Evolutionary conservation across 768 basidiomycete species (phyloP).

Genomic region (Mrakia gelida): DNA sequence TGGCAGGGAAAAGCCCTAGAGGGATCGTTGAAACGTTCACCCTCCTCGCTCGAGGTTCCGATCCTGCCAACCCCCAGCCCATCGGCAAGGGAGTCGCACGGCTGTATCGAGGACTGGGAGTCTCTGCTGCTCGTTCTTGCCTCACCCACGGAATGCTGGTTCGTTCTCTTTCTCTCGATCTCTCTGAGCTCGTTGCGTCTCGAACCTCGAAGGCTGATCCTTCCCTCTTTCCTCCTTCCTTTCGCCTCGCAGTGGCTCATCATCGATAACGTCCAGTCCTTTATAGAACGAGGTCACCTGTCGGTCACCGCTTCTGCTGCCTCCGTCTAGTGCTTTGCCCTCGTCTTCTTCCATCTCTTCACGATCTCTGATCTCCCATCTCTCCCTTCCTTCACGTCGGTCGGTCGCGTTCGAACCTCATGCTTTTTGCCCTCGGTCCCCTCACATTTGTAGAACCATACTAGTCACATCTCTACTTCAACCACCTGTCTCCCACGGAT

Average conservation of each 20-base stretch:
- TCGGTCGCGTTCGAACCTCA: too few relatives aligned
- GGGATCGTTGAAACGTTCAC: conserved; percentile 54
- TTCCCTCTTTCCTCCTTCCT: neutral
- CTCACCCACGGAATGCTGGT: conserved; percentile 30
- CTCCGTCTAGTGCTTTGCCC: neutral
- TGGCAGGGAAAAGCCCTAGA: conserved; percentile 71
- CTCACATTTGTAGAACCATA: too few relatives aligned
- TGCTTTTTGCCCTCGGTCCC: too few relatives aligned
- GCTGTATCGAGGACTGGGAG: conserved; percentile 70
- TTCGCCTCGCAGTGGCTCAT: conserved; percentile 17
- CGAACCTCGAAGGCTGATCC: neutral
- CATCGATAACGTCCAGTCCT: conserved; percentile 25
- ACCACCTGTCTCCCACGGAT: too few relatives aligned
- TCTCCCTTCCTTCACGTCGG: too few relatives aligned
- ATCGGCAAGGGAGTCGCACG: conserved; percentile 70
- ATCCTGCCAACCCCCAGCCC: conserved; percentile 38
- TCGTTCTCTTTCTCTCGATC: neutral
- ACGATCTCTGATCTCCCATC: too few relatives aligned
- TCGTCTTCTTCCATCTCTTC: too few relatives aligned
- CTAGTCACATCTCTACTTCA: too few relatives aligned
- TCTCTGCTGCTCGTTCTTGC: conserved; percentile 68
- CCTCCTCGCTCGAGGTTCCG: conserved; percentile 15
- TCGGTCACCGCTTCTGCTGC: neutral
- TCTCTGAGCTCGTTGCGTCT: neutral
- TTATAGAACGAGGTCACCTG: conserved; percentile 13